Base-by-base conservation (phyloP, 1,284 basidiomycete genomes). In the Cutaneotrichosporon daszewskae region DNA sequence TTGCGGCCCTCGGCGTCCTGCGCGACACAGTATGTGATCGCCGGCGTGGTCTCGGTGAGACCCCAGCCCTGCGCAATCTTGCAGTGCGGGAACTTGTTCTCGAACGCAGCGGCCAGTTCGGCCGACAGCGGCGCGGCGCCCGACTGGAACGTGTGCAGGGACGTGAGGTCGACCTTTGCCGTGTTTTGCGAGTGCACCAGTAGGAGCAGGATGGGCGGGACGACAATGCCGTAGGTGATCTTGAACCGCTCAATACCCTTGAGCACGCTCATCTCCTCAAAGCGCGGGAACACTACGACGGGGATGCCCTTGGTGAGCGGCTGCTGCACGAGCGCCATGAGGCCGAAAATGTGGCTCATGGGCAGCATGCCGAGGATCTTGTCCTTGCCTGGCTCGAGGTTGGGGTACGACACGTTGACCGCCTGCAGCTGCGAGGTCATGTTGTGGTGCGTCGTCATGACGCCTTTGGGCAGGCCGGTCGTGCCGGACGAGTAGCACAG, bases 121-220 rank as follows among this genome's bases (percentile, higher is more conserved):
- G 52, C 35, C 1, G 83, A 80, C 4, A 91, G 74, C 1, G 89
- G 88, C 3, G 91, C 91, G 0, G 89, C 91, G 5, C 87, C 89
- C 1, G 80, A 85, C 54, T 82, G 75, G 37, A 91, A 56, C 6
- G 77, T 68, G 18, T 73, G 68, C 7, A 94, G 62, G 3, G 78
- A 77, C 3, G 75, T 77, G 37, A 92, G 51, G 57, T 90, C 76
- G 64, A 84, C 84, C 62, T 84, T 77, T 35, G 79, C 76, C 2
- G 85, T 76, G n/a, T 78, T 80, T 75, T 70, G 65, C 28, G 69
- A 68, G 46, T 74, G 54, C 19, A 68, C 48, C 25, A 72, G 48
- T 13, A 61, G 54, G 28, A 94, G 80, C 3, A 90, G 72, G 32
- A 95, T 81, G 0, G 90, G 90, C 0, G 91, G 90, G 0, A 92